These are phyloP conservation scores for Fusarium metavorans DNA, from an alignment of 2,329 filamentous ascomycete genomes.

Conservation along the genomic window DNA sequence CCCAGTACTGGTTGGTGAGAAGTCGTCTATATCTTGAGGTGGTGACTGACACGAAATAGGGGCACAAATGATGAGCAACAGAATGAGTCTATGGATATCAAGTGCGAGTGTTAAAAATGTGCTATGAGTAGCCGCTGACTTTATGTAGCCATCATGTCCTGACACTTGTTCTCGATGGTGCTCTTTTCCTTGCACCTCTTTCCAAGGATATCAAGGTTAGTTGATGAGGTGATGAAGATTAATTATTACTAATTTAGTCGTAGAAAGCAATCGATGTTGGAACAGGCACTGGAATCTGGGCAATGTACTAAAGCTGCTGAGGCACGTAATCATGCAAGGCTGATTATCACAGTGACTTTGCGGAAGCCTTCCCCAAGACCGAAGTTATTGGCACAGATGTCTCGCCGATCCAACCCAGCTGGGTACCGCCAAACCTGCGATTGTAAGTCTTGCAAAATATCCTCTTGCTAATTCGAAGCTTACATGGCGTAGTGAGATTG, in stretches of 20 bases:
- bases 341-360: slow-evolving; percentile 17
- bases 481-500: slow-evolving; percentile 14
- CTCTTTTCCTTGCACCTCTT: slow-evolving; percentile 12
- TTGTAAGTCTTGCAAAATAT: slow-evolving; percentile 5
- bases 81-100: slow-evolving; percentile 38
- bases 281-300: slow-evolving; percentile 36
- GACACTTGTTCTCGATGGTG: slow-evolving; percentile 22
- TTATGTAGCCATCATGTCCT: slow-evolving; percentile 25
- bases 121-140: neutral
- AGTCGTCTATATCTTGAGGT: rapidly evolving
- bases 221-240: neutral
- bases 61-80: slow-evolving; percentile 32
- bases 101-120: neutral
- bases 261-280: slow-evolving; percentile 29
- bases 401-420: slow-evolving; percentile 30
- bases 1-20: slow-evolving; percentile 27
- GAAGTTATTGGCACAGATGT: slow-evolving; percentile 33
- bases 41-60: slow-evolving; percentile 5
- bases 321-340: rapidly evolving
- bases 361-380: slow-evolving; percentile 9
- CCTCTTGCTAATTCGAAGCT: neutral
- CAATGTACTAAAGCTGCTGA: slow-evolving; percentile 10
- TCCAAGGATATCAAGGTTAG: slow-evolving; percentile 15
- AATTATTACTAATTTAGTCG: rapidly evolving
- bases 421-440: slow-evolving; percentile 24